Percentiles rank a stretch among this genome's conserved stretches.
phyloP scores from a whole-genome alignment of 2,329 filamentous ascomycete species.

The Colletotrichum truncatum region DNA sequence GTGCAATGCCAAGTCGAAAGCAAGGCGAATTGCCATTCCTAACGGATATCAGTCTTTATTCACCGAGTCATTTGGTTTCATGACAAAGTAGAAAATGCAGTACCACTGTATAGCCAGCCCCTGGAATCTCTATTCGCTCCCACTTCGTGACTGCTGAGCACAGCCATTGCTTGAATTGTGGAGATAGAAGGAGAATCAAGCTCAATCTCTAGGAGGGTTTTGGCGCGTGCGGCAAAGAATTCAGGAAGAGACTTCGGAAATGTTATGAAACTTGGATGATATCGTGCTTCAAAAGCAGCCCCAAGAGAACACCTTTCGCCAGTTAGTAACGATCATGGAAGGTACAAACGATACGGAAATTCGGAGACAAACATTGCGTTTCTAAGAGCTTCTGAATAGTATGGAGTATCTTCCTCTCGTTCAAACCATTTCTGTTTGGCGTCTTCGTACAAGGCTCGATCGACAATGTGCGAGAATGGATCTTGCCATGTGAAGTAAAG shows the following conservation, averaged over 20 bases:
- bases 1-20: constrained; percentile 38
- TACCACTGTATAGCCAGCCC: constrained; percentile 39
- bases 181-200: constrained; percentile 37
- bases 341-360: accelerated
- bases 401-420: constrained; percentile 34
- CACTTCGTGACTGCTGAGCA: constrained; percentile 37
- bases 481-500: constrained; percentile 39
- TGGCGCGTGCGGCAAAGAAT: constrained; percentile 38
- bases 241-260: constrained; percentile 44
- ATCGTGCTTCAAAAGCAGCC: constrained; percentile 51
- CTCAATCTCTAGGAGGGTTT: constrained; percentile 37
- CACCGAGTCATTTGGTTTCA: accelerated
- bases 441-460: constrained; percentile 34
- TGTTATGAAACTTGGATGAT: constrained; percentile 47
- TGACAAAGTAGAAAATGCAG: neutral
- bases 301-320: constrained; percentile 47
- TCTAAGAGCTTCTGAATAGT: constrained; percentile 38
- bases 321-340: neutral
- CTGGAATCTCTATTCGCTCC: constrained; percentile 37
- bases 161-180: constrained; percentile 37
- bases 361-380: constrained; percentile 37
- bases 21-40: constrained; percentile 39
- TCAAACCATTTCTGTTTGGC: constrained; percentile 19
- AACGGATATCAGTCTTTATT: constrained; percentile 30
- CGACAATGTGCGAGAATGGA: constrained; percentile 36